Evolutionary conservation across 345 rosid genomes (phyloP), one percentile per base, ranked within the genome.

Genomic region (Linum trigynum): DNA sequence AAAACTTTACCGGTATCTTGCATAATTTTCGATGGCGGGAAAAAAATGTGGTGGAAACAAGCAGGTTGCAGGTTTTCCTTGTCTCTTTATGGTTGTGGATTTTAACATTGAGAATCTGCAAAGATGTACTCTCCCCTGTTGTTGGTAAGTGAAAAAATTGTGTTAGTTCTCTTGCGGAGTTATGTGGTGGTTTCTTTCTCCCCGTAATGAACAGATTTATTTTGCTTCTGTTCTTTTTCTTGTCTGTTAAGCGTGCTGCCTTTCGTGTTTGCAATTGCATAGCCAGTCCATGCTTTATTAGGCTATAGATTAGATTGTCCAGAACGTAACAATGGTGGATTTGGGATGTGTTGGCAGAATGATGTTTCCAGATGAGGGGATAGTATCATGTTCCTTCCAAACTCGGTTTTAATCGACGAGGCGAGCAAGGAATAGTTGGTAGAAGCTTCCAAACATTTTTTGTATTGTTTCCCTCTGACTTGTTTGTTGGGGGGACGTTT

Each of bases 1-100:
- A 78, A 90, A 88, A 82, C 68, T 88, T 75, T 94, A 94, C 67
- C 95, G 96, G 39, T 94, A 94, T 64, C 89, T 94, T 68, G 97
- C 99, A 55, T 94, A 71, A 83, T 23, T 23, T 23, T 23, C 32
- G 32, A 23, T 23, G 32, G 32, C 32, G 32, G 32, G 32, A 1
- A 23, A 23, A 23, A 23, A 23, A 23, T 23, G 32, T 23, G 38
- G 11, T 16, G 38, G 35, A 5, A 56, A 35, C 59, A 17, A 3
- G 32, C 32, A 23, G 32, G 32, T 16, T 57, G 61, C 12, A 17
- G 12, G 12, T 32, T 32, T 16, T n/a, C 35, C 61, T 57, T 57
- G 7, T 37, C 12, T 57, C 61, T 17, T 32, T 4, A 23, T 57
- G 61, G 61, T 32, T 37, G 36, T n/a, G 59, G 59, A 23, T 23